Evolutionary conservation across 2,329 filamentous ascomycete genomes (phyloP).

Genomic region (Aspergillus viridinutans): DNA sequence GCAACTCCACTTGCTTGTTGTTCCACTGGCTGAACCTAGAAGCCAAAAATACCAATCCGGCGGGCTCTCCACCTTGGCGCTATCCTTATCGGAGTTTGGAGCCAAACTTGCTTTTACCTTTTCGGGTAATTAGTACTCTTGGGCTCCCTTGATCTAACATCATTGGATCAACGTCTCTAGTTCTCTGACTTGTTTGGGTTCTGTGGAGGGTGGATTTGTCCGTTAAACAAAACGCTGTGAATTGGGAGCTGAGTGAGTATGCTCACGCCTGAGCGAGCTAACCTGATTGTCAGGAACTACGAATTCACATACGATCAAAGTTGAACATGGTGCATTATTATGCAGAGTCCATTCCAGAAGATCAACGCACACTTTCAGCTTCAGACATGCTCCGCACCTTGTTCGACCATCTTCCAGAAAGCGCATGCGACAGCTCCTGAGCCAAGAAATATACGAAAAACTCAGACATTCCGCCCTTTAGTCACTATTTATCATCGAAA

Average conservation of each 20-base stretch:
- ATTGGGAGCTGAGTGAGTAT: not conserved
- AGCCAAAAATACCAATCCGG: conserved; percentile 6
- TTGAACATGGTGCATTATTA: not conserved
- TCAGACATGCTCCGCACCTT: not conserved
- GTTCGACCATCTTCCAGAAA: not conserved
- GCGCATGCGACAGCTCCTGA: not conserved
- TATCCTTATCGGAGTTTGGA: conserved; percentile 8
- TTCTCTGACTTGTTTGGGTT: not conserved
- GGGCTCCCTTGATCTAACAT: not conserved
- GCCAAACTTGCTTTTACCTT: conserved; percentile 18
- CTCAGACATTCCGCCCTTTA: not conserved
- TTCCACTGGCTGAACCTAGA: conserved; percentile 12
- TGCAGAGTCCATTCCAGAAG: not conserved
- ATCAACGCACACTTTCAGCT: not conserved
- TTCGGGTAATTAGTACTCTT: conserved; percentile 17
- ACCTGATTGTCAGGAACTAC: too few species aligned
- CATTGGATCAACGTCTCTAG: conserved; percentile 3
- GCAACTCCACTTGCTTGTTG: conserved; percentile 3
- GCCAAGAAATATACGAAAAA: not conserved
- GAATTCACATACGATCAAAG: not conserved
- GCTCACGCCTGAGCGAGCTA: not conserved
- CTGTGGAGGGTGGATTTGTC: not conserved
- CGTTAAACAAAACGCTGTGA: not conserved
- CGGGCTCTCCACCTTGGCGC: conserved; percentile 1
- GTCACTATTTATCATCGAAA: not conserved